A percentile compares a stretch with the other conserved stretches of the same genome.
Evolutionary conservation across 768 basidiomycete species (phyloP).

Genomic region (Coprinellus micaceus): DNA sequence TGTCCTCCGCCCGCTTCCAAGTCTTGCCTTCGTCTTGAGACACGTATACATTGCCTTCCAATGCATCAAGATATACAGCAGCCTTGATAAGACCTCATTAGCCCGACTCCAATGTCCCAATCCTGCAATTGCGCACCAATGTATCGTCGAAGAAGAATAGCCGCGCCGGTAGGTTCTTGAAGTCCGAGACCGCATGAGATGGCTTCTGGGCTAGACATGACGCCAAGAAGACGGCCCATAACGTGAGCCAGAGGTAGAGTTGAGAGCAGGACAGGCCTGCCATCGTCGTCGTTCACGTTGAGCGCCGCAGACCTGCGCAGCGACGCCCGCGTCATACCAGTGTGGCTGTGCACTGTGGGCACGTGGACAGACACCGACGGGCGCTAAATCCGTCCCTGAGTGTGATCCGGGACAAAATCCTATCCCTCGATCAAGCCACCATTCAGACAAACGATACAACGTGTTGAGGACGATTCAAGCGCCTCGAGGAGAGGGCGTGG

Average conservation of each 20-base stretch:
- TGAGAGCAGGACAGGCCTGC: neutral
- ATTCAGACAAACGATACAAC: too few relatives aligned
- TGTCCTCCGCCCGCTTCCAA: conserved; percentile 47
- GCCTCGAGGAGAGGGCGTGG: too few relatives aligned
- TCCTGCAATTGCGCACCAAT: conserved; percentile 41
- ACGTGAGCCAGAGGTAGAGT: conserved; percentile 3
- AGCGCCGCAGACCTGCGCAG: too few relatives aligned
- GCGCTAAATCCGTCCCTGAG: too few relatives aligned
- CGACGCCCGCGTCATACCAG: too few relatives aligned
- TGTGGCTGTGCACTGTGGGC: too few relatives aligned
- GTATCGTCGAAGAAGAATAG: conserved; percentile 95
- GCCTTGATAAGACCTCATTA: too few relatives aligned
- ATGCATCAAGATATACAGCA: conserved; percentile 79
- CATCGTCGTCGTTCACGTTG: neutral
- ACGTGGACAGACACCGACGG: too few relatives aligned
- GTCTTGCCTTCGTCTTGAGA: conserved; percentile 86
- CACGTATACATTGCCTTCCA: conserved; percentile 65
- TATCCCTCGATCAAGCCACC: too few relatives aligned
- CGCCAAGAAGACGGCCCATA: neutral
- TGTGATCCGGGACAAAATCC: too few relatives aligned
- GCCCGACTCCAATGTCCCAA: too few relatives aligned
- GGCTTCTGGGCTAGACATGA: conserved; percentile 36
- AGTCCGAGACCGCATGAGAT: conserved; percentile 45
- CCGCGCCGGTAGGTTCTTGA: conserved; percentile 69
- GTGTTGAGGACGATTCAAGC: too few relatives aligned